These are phyloP conservation scores for Chlorophyllum brunneum DNA, from an alignment of 768 basidiomycete genomes.

Conservation along the genomic window DNA sequence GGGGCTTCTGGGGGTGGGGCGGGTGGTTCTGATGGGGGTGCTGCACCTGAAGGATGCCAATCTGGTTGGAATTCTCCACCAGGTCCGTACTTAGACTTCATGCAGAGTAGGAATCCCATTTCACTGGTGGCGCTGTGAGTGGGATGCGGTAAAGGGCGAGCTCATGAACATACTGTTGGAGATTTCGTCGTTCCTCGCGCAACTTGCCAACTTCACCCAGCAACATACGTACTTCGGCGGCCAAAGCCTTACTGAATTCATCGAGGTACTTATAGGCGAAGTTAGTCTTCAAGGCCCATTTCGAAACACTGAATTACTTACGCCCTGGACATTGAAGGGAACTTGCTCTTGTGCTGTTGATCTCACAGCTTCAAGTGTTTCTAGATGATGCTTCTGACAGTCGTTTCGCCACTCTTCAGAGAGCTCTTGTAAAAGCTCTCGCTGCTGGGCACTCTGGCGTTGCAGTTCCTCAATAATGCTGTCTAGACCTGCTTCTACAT, in stretches of 20 bases:
- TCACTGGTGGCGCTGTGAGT: constrained; percentile 42
- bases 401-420: constrained; percentile 70
- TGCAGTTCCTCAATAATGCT: constrained; percentile 55
- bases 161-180: constrained; percentile 63
- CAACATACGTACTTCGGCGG: constrained; percentile 79
- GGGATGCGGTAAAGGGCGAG: neutral
- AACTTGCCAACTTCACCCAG: constrained; percentile 81
- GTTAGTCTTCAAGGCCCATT: neutral
- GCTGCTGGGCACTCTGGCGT: constrained; percentile 56
- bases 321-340: constrained; percentile 80
- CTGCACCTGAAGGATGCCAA: constrained; percentile 51
- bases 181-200: constrained; percentile 69
- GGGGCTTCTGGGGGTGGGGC: constrained; percentile 35
- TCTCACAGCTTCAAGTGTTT: constrained; percentile 63
- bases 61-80: constrained; percentile 83
- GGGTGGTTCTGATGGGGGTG: constrained; percentile 37
- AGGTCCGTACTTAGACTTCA: constrained; percentile 77
- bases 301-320: constrained; percentile 31
- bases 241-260: constrained; percentile 83
- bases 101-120: constrained; percentile 64
- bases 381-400: constrained; percentile 57
- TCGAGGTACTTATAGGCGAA: constrained; percentile 62
- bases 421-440: constrained; percentile 48
- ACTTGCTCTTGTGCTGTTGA: constrained; percentile 74
- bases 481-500: constrained; percentile 44